Evolutionary conservation across 2,329 filamentous ascomycete genomes (phyloP).

Genomic region (Cercospora nicotianae): DNA sequence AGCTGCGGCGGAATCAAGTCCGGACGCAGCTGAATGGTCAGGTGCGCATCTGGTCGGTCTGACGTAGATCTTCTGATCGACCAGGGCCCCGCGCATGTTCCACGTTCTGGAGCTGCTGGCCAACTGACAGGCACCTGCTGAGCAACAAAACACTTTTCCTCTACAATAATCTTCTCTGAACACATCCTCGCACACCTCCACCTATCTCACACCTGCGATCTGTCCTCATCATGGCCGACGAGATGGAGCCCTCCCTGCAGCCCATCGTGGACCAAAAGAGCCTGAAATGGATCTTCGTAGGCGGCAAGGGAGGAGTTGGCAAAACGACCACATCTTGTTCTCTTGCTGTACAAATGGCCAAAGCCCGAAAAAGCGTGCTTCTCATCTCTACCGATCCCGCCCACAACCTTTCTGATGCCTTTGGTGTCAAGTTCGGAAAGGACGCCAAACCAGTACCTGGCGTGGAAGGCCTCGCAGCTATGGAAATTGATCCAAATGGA

Average conservation of each 20-base stretch:
- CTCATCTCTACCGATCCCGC: constrained; percentile 98
- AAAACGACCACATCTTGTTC: constrained; percentile 99
- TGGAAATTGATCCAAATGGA: constrained; percentile 98
- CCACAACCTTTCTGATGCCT: constrained; percentile 96
- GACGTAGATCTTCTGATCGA: background rate
- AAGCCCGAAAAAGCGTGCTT: constrained; percentile 89
- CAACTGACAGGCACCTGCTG: constrained; percentile 6
- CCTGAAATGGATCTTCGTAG: constrained; percentile 98
- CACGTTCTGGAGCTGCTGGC: background rate
- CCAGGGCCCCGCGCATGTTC: background rate
- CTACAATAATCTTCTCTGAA: background rate
- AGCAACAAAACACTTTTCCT: background rate
- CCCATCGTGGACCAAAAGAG: constrained; percentile 92
- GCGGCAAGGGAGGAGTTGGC: constrained; percentile 95
- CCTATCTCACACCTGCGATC: background rate
- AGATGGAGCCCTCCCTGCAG: constrained; percentile 90
- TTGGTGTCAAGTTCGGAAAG: constrained; percentile 99
- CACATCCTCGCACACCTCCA: background rate
- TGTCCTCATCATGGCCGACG: constrained; percentile 54
- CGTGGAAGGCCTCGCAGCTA: constrained; percentile 90
- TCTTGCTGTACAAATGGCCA: constrained; percentile 94
- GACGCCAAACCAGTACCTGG: constrained; percentile 90
- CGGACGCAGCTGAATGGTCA: background rate
- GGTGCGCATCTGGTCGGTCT: constrained; percentile 3
- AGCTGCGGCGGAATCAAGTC: background rate